Evolutionary conservation across 192 early-diverging fungal species (phyloP).

Genomic region (Lobosporangium transversale): DNA sequence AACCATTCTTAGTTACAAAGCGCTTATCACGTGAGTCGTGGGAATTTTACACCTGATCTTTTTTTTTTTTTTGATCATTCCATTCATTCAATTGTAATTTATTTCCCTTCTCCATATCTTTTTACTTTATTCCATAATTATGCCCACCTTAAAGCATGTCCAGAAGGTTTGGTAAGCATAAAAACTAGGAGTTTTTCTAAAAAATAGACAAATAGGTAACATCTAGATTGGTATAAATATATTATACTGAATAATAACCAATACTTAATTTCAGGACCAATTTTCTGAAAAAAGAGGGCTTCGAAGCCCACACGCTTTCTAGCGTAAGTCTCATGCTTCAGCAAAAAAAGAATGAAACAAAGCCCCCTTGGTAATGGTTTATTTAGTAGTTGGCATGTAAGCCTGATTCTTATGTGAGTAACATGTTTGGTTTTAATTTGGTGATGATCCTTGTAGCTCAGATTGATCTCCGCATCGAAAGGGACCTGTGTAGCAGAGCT

Average conservation of each 20-base stretch:
- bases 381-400: not conserved
- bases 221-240: too few species aligned
- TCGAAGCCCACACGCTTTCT: conserved; percentile 44
- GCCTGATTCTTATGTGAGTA: too few species aligned
- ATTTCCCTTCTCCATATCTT: conserved; percentile 1
- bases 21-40: conserved; percentile 12
- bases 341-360: too few species aligned
- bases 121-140: not conserved
- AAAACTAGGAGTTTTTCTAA: not conserved
- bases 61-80: too few species aligned
- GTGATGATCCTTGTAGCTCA: conserved; percentile 35
- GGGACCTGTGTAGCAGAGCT: conserved; percentile 56
- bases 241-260: not conserved
- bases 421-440: not conserved
- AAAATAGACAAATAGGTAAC: not conserved
- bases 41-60: conserved; percentile 7
- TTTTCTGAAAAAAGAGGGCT: conserved; percentile 32
- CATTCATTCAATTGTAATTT: not conserved
- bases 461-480: conserved; percentile 44
- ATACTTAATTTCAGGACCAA: conserved; percentile 16
- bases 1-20: not conserved
- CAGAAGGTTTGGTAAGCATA: conserved; percentile 28
- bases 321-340: conserved; percentile 34
- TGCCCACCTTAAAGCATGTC: conserved; percentile 40
- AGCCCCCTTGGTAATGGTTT: not conserved